Evolutionary conservation across 192 early-diverging fungal species (phyloP).

Genomic region (Cetraspora pellucida): DNA sequence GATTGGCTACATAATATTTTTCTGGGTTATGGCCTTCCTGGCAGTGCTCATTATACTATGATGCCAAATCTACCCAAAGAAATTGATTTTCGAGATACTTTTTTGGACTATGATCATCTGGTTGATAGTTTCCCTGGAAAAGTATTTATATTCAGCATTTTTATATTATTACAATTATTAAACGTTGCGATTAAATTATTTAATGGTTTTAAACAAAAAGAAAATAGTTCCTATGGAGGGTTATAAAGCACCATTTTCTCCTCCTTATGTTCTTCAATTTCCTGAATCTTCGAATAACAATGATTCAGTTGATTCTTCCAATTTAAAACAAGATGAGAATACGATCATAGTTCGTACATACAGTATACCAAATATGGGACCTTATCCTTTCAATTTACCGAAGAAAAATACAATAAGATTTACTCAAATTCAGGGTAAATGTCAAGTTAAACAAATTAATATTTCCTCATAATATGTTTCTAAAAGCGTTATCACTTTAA

Average conservation of each 20-base stretch:
- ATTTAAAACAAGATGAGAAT: slow-evolving; percentile 43
- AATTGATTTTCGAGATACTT: slow-evolving; percentile 90
- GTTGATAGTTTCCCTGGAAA: slow-evolving; percentile 66
- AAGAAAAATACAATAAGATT: slow-evolving; percentile 78
- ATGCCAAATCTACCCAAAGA: slow-evolving; percentile 53
- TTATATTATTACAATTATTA: not conserved
- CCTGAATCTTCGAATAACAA: slow-evolving; percentile 46
- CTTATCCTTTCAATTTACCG: slow-evolving; percentile 71
- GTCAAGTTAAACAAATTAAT: not conserved
- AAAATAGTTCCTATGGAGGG: slow-evolving; percentile 44
- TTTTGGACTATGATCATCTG: slow-evolving; percentile 80
- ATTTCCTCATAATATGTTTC: not conserved
- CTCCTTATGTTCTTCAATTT: slow-evolving; percentile 81
- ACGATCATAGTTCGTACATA: slow-evolving; percentile 66
- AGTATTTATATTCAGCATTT: slow-evolving; percentile 34
- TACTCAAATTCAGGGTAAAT: slow-evolving; percentile 77
- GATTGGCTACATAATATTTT: slow-evolving; percentile 90
- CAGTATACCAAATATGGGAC: slow-evolving; percentile 67
- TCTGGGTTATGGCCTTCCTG: slow-evolving; percentile 94
- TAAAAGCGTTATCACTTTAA: slow-evolving; percentile 15
- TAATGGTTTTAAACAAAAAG: slow-evolving; percentile 23
- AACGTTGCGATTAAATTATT: slow-evolving; percentile 6
- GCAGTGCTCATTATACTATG: slow-evolving; percentile 70
- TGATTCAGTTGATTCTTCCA: slow-evolving; percentile 8
- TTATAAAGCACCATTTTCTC: slow-evolving; percentile 40